Percentiles rank a stretch among this genome's conserved stretches.
These are phyloP conservation scores for Solanum chmielewskii DNA, from an alignment of 257 asterid genomes.

Conservation along the genomic window DNA sequence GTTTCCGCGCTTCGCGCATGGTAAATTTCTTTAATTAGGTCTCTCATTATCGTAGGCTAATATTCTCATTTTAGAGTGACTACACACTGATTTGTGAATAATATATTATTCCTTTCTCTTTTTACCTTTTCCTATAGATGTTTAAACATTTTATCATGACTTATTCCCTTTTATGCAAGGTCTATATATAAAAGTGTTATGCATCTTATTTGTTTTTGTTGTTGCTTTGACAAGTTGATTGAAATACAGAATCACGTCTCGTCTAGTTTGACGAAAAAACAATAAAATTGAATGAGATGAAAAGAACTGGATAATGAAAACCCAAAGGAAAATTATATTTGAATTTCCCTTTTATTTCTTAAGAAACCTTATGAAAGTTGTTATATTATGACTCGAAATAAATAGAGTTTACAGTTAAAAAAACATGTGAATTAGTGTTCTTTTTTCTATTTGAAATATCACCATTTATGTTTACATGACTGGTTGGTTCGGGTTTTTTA, in stretches of 20 bases:
- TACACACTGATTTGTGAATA: neutral
- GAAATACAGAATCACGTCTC: neutral
- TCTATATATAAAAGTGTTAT: neutral
- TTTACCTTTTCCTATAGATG: neutral
- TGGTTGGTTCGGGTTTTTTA: too few species aligned
- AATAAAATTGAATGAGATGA: neutral
- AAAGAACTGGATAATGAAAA: neutral
- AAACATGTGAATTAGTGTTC: neutral
- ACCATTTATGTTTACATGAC: too few species aligned
- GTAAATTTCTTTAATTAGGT: too few species aligned
- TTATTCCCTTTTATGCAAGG: neutral
- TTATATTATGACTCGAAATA: neutral
- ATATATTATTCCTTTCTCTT: neutral
- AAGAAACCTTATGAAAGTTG: neutral
- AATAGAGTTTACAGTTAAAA: neutral
- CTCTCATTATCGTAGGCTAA: neutral
- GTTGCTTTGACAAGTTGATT: neutral
- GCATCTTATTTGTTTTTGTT: neutral
- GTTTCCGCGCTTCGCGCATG: neutral
- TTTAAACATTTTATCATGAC: neutral
- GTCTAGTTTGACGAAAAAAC: neutral
- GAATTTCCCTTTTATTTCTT: neutral
- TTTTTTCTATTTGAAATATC: neutral
- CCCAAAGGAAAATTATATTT: neutral
- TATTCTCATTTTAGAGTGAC: neutral